Base-by-base conservation (phyloP, 1,284 basidiomycete species). In the Peniophora sp. region DNA sequence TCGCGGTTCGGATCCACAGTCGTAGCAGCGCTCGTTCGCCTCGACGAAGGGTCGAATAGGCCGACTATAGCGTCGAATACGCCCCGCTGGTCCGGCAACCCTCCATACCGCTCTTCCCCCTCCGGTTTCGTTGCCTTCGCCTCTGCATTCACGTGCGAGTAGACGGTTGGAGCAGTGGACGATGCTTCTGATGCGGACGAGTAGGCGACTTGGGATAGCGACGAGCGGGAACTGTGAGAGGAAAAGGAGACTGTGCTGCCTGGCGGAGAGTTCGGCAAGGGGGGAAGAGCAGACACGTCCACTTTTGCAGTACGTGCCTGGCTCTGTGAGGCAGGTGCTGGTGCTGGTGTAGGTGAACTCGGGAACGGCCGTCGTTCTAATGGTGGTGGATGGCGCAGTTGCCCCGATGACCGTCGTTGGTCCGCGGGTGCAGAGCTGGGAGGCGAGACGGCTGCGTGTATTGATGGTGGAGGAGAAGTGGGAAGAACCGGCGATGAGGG, bases 241-340 rank as follows among this genome's bases (percentile, higher is more conserved):
- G 86, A 88, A 57, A 81, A 78, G 0, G 86, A 89, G 14, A 88
- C 53, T 0, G 80, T 72, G 17, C 87, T 89, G 34, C 71, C 67
- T 0, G 85, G 81, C 10, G 86, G 86, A 1, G 86, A 88, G 54
- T 80, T 73, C 1, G 81, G 75, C n/a, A 41, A 20, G 3, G 83
- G 80, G 3, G 81, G 66, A 24, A 80, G 80, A 51, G 82, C 15
- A 5, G 37, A n/a, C 8, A 41, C 37, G 18, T 41, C 37, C 8
- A 41, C 37, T 20, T 41, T 41, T n/a, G 37, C 37, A 41, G 18
- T 12, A 6, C 27, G 27, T 12, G 27, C 6, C 12, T 32, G 10
- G 39, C 47, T 20, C 36, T 51, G 47, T 47, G 49, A 18, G 20
- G 32, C 27, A 45, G 49, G 34, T 47, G 41, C 17, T 41, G 24